phyloP scores from a whole-genome alignment of 2,329 filamentous ascomycete species.

The Chaetoscypha palmicola region DNA sequence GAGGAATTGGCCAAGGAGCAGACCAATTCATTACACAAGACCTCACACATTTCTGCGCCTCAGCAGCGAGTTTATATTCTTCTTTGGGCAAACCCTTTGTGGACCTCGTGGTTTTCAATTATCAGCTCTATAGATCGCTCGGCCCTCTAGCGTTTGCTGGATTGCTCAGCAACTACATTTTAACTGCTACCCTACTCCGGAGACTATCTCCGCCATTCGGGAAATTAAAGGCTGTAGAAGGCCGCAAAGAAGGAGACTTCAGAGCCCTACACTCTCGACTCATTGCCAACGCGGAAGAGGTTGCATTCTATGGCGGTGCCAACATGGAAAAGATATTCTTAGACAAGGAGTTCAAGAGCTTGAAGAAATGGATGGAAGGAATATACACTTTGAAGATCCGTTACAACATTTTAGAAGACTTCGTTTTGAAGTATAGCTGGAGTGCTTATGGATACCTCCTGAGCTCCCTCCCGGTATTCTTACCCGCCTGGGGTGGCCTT shows the following conservation, averaged over 20 bases:
- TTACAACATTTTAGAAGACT: slow-evolving; percentile 98
- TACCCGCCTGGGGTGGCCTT: slow-evolving; percentile 87
- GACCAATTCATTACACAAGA: slow-evolving; percentile 99
- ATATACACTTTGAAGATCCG: slow-evolving; percentile 97
- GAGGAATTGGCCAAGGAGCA: slow-evolving; percentile 82
- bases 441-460: slow-evolving; percentile 94
- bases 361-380: slow-evolving; percentile 95
- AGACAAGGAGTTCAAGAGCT: slow-evolving; percentile 82
- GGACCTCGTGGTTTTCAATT: slow-evolving; percentile 97
- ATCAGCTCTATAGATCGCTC: slow-evolving; percentile 86
- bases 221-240: slow-evolving; percentile 93
- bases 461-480: slow-evolving; percentile 85
- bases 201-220: slow-evolving; percentile 91
- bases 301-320: slow-evolving; percentile 94
- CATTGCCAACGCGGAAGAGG: slow-evolving; percentile 94
- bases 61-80: slow-evolving; percentile 88
- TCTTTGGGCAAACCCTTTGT: slow-evolving; percentile 96
- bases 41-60: slow-evolving; percentile 87
- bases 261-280: slow-evolving; percentile 82
- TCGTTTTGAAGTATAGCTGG: slow-evolving; percentile 97
- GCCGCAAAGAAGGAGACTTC: slow-evolving; percentile 91
- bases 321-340: slow-evolving; percentile 92
- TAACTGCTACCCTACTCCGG: slow-evolving; percentile 84
- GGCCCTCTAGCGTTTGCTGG: slow-evolving; percentile 82
- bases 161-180: slow-evolving; percentile 85